These are phyloP conservation scores for Pelargonium australe DNA, from an alignment of 441 rosid species.

Conservation along the genomic window DNA sequence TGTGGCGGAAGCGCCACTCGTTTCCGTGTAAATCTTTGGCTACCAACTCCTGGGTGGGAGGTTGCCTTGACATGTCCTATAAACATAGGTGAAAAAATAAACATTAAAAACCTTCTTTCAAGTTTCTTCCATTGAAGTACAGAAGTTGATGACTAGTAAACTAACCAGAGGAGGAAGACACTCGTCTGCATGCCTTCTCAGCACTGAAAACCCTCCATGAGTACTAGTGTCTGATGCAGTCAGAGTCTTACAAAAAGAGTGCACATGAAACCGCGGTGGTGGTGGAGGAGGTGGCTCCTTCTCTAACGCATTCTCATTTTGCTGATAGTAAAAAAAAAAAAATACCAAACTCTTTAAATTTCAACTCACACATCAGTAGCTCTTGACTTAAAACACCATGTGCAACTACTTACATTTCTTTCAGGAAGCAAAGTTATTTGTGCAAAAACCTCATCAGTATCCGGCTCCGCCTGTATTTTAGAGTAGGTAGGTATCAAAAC, in stretches of 20 bases:
- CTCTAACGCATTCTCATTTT: slow-evolving; percentile 56
- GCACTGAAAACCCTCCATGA: slow-evolving; percentile 98
- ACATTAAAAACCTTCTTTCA: background rate
- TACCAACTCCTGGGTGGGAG: slow-evolving; percentile 87
- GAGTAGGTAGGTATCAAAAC: background rate
- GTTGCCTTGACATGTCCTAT: slow-evolving; percentile 95
- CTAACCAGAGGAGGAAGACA: slow-evolving; percentile 93
- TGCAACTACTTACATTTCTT: slow-evolving; percentile 34
- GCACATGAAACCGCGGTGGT: slow-evolving; percentile 72
- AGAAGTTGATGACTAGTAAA: slow-evolving; percentile 5
- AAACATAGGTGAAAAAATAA: background rate
- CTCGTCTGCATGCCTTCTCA: slow-evolving; percentile 92
- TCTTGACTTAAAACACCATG: background rate
- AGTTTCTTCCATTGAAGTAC: background rate
- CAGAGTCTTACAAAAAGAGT: slow-evolving; percentile 92
- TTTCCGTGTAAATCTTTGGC: slow-evolving; percentile 91
- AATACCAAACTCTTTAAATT: background rate
- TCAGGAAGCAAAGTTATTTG: slow-evolving; percentile 87
- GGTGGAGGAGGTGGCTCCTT: slow-evolving; percentile 51
- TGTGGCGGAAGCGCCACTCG: slow-evolving; percentile 94
- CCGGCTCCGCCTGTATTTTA: slow-evolving; percentile 73
- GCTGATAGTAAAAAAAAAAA: slow-evolving; percentile 31
- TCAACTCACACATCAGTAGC: slow-evolving; percentile 9
- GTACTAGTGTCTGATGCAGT: slow-evolving; percentile 99
- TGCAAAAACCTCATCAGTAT: slow-evolving; percentile 91